A percentile compares a stretch with the other conserved stretches of the same genome.
Conservation (phyloP, 2,329 filamentous ascomycete species). For the Cladosporium phlei region DNA sequence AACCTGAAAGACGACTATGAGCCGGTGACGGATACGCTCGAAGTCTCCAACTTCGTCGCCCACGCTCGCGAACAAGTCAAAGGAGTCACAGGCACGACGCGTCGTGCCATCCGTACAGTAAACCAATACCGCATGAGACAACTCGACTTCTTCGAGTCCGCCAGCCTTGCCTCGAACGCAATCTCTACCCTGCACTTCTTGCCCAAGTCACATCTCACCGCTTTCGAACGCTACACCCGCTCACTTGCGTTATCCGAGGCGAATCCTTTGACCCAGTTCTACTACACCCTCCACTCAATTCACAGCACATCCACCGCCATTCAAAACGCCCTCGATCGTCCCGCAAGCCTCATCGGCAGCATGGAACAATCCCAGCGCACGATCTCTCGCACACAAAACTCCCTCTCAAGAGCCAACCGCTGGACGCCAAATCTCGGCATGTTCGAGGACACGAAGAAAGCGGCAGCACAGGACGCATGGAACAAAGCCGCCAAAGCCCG, state of each 20-base stretch:
- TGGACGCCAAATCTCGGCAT: slow-evolving; percentile 65
- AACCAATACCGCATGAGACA: slow-evolving; percentile 64
- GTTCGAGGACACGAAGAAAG: slow-evolving; percentile 80
- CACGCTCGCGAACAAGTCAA: slow-evolving; percentile 87
- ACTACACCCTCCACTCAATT: slow-evolving; percentile 72
- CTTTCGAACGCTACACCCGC: slow-evolving; percentile 67
- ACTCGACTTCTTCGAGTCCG: slow-evolving; percentile 66
- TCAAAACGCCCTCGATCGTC: slow-evolving; percentile 71
- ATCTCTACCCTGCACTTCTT: slow-evolving; percentile 60
- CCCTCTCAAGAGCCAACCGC: slow-evolving; percentile 66
- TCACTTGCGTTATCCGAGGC: slow-evolving; percentile 64
- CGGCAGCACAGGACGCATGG: slow-evolving; percentile 77
- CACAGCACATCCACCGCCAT: slow-evolving; percentile 80
- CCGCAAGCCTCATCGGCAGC: slow-evolving; percentile 68
- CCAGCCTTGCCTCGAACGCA: slow-evolving; percentile 48
- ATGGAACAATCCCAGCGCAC: slow-evolving; percentile 71
- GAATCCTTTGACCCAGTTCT: slow-evolving; percentile 67
- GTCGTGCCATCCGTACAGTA: slow-evolving; percentile 73
- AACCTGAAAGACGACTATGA: slow-evolving; percentile 84
- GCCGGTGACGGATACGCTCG: slow-evolving; percentile 66
- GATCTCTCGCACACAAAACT: slow-evolving; percentile 72
- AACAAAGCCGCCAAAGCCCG: slow-evolving; percentile 68
- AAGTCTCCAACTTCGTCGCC: slow-evolving; percentile 89
- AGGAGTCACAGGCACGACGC: slow-evolving; percentile 75
- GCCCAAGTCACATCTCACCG: slow-evolving; percentile 61